Percentiles rank a stretch among this genome's conserved stretches.
phyloP scores from a whole-genome alignment of 1,284 basidiomycete species.

The Sparassis latifolia region DNA sequence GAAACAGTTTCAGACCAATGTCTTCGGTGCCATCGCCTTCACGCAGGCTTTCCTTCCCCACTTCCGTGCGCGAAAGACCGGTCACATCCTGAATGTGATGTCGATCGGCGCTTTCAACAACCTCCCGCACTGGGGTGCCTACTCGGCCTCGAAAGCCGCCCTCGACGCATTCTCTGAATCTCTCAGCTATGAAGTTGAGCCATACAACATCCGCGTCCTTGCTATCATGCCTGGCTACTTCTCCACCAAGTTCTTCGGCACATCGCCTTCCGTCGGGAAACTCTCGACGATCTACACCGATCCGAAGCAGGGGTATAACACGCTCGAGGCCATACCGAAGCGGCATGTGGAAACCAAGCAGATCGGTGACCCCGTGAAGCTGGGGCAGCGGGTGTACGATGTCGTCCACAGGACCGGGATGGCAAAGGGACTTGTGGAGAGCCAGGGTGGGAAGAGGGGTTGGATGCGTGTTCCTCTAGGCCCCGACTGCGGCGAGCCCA shows the following conservation, averaged over 20 bases:
- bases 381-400: conserved; percentile 17
- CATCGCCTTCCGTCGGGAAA: conserved; percentile 8
- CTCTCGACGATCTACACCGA: too few relatives aligned
- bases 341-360: not conserved
- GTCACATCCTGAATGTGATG: conserved; percentile 10
- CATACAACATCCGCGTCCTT: conserved; percentile 19
- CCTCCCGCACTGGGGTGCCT: not conserved
- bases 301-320: not conserved
- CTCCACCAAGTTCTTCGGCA: conserved; percentile 15
- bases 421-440: conserved; percentile 1
- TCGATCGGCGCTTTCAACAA: conserved; percentile 2
- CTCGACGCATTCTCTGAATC: not conserved
- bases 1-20: conserved; percentile 7
- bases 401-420: conserved; percentile 15
- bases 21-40: conserved; percentile 11
- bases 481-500: conserved; percentile 9
- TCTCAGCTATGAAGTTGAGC: conserved; percentile 15
- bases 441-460: conserved; percentile 3
- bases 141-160: too few relatives aligned
- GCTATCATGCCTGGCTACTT: conserved; percentile 24
- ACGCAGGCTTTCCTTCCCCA: conserved; percentile 8
- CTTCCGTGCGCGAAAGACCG: conserved; percentile 8
- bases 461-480: conserved; percentile 17
- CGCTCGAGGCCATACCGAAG: not conserved
- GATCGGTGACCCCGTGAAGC: not conserved